Evolutionary conservation across 108 stramenopile genomes (phyloP).

Genomic region (Cyclotella distinguenda): DNA sequence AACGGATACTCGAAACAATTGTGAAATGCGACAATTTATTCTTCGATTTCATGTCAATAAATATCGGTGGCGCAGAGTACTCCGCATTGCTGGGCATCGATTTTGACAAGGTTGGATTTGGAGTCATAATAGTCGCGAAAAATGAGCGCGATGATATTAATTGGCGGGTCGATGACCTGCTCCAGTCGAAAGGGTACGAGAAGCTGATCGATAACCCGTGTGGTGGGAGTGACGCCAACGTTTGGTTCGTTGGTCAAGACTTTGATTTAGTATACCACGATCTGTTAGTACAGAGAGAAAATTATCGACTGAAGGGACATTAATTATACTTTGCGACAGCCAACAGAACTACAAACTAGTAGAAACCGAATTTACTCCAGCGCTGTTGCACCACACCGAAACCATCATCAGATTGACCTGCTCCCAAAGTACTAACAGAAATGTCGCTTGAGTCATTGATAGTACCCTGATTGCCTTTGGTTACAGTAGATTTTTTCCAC

Average conservation of each 20-base stretch:
- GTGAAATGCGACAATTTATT: slow-evolving; percentile 23
- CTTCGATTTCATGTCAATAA: slow-evolving; percentile 38
- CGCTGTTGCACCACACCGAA: no score
- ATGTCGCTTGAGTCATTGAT: not conserved
- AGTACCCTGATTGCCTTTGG: not conserved
- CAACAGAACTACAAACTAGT: not conserved
- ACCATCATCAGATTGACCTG: slow-evolving; percentile 1
- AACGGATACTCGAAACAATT: slow-evolving; percentile 29
- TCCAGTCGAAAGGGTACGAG: slow-evolving; percentile 20
- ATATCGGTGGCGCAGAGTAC: slow-evolving; percentile 36
- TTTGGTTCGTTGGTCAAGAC: slow-evolving; percentile 26
- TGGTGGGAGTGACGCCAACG: slow-evolving; percentile 10
- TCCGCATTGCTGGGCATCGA: slow-evolving; percentile 27
- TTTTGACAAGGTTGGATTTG: slow-evolving; percentile 30
- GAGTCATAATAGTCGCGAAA: slow-evolving; percentile 27
- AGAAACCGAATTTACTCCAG: slow-evolving; percentile 1
- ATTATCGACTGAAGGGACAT: slow-evolving; percentile 3
- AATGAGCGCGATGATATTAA: slow-evolving; percentile 25
- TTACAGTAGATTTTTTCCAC: slow-evolving; percentile 1
- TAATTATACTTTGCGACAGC: not conserved
- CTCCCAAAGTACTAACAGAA: not conserved
- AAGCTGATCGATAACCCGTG: slow-evolving; percentile 5
- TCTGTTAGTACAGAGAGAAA: slow-evolving; percentile 17
- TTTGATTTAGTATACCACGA: slow-evolving; percentile 24
- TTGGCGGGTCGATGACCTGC: slow-evolving; percentile 23